Base-by-base conservation (phyloP, 257 asterid genomes). In the Scutellaria minor region DNA sequence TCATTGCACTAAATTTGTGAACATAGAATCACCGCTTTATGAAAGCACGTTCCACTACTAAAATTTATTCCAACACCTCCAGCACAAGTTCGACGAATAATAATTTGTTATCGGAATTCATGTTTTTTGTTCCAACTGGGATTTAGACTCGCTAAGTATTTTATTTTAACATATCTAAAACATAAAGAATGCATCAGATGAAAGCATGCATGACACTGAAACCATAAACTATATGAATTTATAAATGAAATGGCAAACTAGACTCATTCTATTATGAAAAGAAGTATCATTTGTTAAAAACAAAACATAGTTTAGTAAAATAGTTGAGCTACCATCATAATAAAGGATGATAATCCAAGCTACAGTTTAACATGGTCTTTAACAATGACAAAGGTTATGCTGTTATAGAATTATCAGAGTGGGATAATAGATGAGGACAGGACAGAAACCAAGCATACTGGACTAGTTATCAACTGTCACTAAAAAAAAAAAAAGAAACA, bases 91-190 rank as follows among this genome's bases (percentile, higher is more conserved):
- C 18, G 40, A 48, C 40, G 40, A 48, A 56, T 62, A 47, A 42
- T 64, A 71, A 64, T 8, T 59, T 22, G 59, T 52, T 12, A 55
- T 18, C 72, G 71, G 46, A 70, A 7, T 42, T 66, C 47, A 68
- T 37, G 41, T 53, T 48, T n/a, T 31, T 59, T 58, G 73, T 64
- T 54, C 50, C 31, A 57, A 60, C 53, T 70, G 77, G 65, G 68
- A 42, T 65, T 56, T 13, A 68, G 68, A 74, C 15, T 35, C 50
- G 14, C 58, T 57, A 27, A 31, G 42, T 27, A 52, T 40, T 46
- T 24, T 45, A 66, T 35, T 10, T 11, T 58, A 14, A 55, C 61
- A 64, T 37, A 40, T 64, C 54, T 22, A 12, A 20, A 48, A 51
- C 9, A 20, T 51, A 22, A 10, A 46, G 48, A 41, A 52, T 24